A percentile compares a stretch with the other conserved stretches of the same genome.
These are phyloP conservation scores for Cladophialophora immunda DNA, from an alignment of 2,329 filamentous ascomycete species.

Conservation along the genomic window DNA sequence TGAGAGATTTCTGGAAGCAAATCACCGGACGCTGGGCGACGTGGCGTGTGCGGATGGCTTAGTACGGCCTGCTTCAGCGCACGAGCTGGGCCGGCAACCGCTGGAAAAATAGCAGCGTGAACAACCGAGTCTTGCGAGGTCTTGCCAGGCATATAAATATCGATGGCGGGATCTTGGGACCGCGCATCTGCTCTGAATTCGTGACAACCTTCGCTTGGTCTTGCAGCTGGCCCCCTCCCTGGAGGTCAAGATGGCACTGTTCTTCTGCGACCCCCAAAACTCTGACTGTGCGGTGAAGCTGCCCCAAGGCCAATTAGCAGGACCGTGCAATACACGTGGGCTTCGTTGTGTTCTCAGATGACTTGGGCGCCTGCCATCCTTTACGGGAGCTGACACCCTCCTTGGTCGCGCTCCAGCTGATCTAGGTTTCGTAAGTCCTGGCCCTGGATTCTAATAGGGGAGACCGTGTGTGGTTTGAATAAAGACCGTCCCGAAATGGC, in stretches of 20 bases:
- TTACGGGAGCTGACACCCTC: slow-evolving; percentile 23
- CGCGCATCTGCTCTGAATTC: slow-evolving; percentile 2
- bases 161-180: neutral
- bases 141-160: slow-evolving; percentile 7
- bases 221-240: slow-evolving; percentile 6
- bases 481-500: neutral
- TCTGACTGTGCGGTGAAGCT: neutral
- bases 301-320: slow-evolving; percentile 29
- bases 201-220: slow-evolving; percentile 5
- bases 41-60: neutral
- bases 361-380: slow-evolving; percentile 18
- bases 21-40: neutral
- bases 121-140: neutral
- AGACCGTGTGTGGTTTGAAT: neutral
- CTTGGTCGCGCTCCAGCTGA: slow-evolving; percentile 4
- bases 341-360: slow-evolving; percentile 16
- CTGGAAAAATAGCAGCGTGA: neutral
- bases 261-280: slow-evolving; percentile 1
- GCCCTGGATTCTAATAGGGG: slow-evolving; percentile 1
- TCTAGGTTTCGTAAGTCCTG: slow-evolving; percentile 5
- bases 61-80: neutral
- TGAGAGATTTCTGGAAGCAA: neutral
- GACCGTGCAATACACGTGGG: slow-evolving; percentile 26
- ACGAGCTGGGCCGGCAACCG: neutral
- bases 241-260: neutral